phyloP scores from a whole-genome alignment of 495 filamentous ascomycete species.

The Aspergillus nidulans region DNA sequence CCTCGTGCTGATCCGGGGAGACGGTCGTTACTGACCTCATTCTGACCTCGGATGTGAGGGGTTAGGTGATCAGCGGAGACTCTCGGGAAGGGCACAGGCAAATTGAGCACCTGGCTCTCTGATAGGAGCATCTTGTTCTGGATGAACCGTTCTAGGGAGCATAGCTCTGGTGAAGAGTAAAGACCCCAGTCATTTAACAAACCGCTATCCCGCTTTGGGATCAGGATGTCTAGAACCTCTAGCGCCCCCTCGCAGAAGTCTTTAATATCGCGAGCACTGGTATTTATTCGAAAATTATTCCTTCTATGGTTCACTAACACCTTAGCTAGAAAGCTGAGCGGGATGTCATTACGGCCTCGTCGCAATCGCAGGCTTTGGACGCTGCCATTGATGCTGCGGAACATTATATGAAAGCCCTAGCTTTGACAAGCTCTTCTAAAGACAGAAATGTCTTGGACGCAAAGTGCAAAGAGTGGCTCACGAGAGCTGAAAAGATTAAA shows the following conservation, averaged over 20 bases:
- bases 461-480: conserved; percentile 64
- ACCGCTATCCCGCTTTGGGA: neutral
- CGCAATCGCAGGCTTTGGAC: conserved; percentile 63
- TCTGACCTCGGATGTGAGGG: conserved; percentile 20
- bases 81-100: conserved; percentile 10
- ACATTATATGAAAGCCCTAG: conserved; percentile 69
- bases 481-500: conserved; percentile 72
- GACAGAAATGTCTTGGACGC: conserved; percentile 57
- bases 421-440: conserved; percentile 41
- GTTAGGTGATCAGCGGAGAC: conserved; percentile 13
- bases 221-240: conserved; percentile 32
- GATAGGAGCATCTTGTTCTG: conserved; percentile 5
- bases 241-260: conserved; percentile 23
- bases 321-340: conserved; percentile 57
- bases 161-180: neutral
- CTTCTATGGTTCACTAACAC: conserved; percentile 17
- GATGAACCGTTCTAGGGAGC: conserved; percentile 4
- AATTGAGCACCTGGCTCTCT: neutral
- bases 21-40: neutral
- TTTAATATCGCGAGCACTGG: conserved; percentile 26
- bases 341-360: conserved; percentile 48
- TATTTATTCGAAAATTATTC: conserved; percentile 6
- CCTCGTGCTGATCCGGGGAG: conserved; percentile 7
- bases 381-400: conserved; percentile 72
- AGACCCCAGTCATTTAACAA: neutral